Percentiles rank a stretch among this genome's conserved stretches.
phyloP scores from a whole-genome alignment of 441 rosid genomes.

The Gossypium schwendimanii region DNA sequence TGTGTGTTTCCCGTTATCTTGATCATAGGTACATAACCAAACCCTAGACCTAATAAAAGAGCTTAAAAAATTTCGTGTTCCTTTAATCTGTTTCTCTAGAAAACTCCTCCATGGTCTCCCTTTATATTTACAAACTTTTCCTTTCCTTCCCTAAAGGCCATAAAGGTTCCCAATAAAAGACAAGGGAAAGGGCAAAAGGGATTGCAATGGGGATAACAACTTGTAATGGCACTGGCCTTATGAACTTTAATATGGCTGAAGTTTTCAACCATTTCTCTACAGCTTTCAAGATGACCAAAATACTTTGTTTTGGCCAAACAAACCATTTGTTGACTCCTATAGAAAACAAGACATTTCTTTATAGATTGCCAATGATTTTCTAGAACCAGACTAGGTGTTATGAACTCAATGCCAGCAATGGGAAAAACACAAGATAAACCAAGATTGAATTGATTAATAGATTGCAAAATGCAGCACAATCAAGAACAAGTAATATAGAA shows the following conservation, averaged over 20 bases:
- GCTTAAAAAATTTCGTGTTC: neutral
- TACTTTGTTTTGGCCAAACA: neutral
- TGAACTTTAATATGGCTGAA: neutral
- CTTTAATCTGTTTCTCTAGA: neutral
- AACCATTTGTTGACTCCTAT: neutral
- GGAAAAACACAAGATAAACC: no score
- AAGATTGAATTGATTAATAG: no score
- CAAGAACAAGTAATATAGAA: no score
- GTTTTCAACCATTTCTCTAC: neutral
- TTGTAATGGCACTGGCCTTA: neutral
- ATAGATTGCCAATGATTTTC: neutral
- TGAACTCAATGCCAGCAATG: no score
- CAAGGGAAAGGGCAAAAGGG: neutral
- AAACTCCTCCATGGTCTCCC: neutral
- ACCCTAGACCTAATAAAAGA: neutral
- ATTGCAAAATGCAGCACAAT: no score
- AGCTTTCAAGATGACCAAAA: neutral
- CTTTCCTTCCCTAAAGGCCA: neutral
- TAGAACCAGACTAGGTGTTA: neutral
- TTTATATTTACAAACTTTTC: neutral
- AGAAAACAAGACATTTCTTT: neutral
- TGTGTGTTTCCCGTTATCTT: neutral
- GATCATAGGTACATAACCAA: neutral
- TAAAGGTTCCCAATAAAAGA: neutral
- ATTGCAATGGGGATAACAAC: neutral